These are phyloP conservation scores for Canariomyces notabilis DNA, from an alignment of 2,329 filamentous ascomycete species.

Conservation along the genomic window DNA sequence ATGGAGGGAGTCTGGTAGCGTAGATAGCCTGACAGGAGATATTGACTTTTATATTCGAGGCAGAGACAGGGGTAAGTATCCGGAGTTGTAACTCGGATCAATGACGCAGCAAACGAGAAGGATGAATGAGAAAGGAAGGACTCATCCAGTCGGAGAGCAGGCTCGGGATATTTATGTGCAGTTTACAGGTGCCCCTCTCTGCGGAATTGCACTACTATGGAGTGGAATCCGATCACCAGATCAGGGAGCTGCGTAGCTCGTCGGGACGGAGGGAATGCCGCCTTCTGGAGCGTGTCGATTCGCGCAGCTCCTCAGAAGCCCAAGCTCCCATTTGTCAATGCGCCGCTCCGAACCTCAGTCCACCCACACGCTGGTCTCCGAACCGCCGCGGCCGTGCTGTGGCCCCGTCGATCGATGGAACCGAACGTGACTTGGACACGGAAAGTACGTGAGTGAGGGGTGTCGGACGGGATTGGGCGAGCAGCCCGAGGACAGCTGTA, in stretches of 20 bases:
- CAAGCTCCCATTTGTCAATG: not conserved
- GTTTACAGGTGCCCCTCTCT: not conserved
- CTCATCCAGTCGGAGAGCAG: not conserved
- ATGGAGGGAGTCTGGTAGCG: not conserved
- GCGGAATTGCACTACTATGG: not conserved
- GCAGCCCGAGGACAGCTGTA: not conserved
- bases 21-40: no score
- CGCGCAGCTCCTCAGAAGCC: slow-evolving; percentile 1
- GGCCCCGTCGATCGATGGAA: slow-evolving; percentile 3
- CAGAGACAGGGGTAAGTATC: not conserved
- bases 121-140: not conserved
- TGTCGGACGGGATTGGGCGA: not conserved
- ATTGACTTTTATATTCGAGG: not conserved
- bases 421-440: not conserved
- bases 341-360: slow-evolving; percentile 1
- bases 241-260: slow-evolving; percentile 2
- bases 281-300: not conserved
- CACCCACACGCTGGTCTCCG: not conserved
- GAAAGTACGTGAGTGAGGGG: not conserved
- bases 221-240: not conserved
- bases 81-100: not conserved
- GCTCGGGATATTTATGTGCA: slow-evolving; percentile 12
- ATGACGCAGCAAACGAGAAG: not conserved
- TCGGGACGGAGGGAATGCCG: not conserved
- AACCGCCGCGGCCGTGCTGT: not conserved